These are phyloP conservation scores for Aschersonia sp. DNA, from an alignment of 2,329 filamentous ascomycete species.

Conservation along the genomic window DNA sequence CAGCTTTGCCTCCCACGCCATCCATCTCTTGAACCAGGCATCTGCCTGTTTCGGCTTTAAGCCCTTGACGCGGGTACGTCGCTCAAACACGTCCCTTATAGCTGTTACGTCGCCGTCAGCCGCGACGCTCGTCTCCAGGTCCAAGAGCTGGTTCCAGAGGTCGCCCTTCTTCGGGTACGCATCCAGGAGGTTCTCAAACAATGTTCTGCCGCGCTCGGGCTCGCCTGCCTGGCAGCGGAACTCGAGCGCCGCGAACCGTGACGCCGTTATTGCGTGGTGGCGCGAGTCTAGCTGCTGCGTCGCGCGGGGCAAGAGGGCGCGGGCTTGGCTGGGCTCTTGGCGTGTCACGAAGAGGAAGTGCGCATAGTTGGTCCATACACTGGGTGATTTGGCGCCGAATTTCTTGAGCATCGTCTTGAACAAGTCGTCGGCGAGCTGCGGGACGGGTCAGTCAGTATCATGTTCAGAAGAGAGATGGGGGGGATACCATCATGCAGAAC, in stretches of 20 bases:
- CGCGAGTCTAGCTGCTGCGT: slow-evolving; percentile 64
- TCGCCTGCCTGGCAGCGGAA: slow-evolving; percentile 75
- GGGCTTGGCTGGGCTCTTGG: slow-evolving; percentile 56
- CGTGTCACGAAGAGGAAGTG: slow-evolving; percentile 74
- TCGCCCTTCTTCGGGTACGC: slow-evolving; percentile 83
- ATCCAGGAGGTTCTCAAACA: slow-evolving; percentile 78
- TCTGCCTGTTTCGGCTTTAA: slow-evolving; percentile 74
- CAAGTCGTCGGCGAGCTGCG: slow-evolving; percentile 70
- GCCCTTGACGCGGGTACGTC: slow-evolving; percentile 52
- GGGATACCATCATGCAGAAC: background rate
- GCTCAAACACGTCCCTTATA: slow-evolving; percentile 68
- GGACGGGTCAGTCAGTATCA: no score
- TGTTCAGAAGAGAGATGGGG: slow-evolving; percentile 6
- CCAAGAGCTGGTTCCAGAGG: slow-evolving; percentile 83
- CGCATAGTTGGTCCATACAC: slow-evolving; percentile 89
- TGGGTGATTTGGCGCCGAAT: slow-evolving; percentile 64
- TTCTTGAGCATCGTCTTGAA: slow-evolving; percentile 84
- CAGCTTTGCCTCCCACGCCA: slow-evolving; percentile 67
- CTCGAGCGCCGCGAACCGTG: slow-evolving; percentile 83
- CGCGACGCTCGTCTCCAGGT: slow-evolving; percentile 60
- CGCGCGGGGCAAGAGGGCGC: slow-evolving; percentile 67
- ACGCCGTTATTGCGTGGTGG: slow-evolving; percentile 54
- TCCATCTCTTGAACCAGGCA: slow-evolving; percentile 86
- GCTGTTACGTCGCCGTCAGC: slow-evolving; percentile 36
- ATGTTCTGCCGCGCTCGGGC: slow-evolving; percentile 79